Percentiles rank a stretch among this genome's conserved stretches.
Conservation (phyloP, 352 stramenopile genomes). For the Phytopythium mirpurense region DNA sequence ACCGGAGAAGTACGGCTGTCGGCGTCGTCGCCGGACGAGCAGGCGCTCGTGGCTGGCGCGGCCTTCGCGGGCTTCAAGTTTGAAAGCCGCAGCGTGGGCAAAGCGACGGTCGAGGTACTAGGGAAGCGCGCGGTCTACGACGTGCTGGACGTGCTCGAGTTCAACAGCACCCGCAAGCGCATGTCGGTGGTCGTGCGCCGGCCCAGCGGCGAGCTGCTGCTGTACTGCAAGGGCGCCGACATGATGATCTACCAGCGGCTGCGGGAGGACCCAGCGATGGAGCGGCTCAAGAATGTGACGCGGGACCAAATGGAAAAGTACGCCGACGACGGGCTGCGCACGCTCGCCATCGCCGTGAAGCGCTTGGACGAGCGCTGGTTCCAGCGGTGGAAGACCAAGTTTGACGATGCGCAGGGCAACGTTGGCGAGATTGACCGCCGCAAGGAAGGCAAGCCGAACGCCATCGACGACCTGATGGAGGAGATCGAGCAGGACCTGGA, state of each 20-base stretch:
- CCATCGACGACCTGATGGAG: constrained; percentile 73
- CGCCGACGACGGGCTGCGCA: constrained; percentile 80
- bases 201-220: constrained; percentile 41
- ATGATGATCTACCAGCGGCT: constrained; percentile 89
- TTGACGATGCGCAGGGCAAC: constrained; percentile 63
- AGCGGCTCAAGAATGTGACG: constrained; percentile 50
- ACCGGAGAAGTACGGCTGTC: constrained; percentile 58
- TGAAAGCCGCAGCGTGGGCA: constrained; percentile 46
- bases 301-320: constrained; percentile 81
- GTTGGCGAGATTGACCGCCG: constrained; percentile 71
- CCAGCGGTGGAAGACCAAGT: constrained; percentile 63
- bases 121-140: constrained; percentile 50
- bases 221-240: constrained; percentile 91
- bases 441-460: constrained; percentile 75
- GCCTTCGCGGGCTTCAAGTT: constrained; percentile 72
- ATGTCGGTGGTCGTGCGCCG: constrained; percentile 71
- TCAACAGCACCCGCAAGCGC: constrained; percentile 73
- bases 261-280: constrained; percentile 38
- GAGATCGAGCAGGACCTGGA: constrained; percentile 78
- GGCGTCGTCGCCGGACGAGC: constrained; percentile 81
- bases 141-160: constrained; percentile 70
- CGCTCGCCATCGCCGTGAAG: constrained; percentile 75
- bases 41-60: constrained; percentile 75
- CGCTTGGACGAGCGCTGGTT: constrained; percentile 64
- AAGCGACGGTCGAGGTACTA: constrained; percentile 36